These are phyloP conservation scores for Fraxinus greggii DNA, from an alignment of 305 asterid species.

Conservation along the genomic window DNA sequence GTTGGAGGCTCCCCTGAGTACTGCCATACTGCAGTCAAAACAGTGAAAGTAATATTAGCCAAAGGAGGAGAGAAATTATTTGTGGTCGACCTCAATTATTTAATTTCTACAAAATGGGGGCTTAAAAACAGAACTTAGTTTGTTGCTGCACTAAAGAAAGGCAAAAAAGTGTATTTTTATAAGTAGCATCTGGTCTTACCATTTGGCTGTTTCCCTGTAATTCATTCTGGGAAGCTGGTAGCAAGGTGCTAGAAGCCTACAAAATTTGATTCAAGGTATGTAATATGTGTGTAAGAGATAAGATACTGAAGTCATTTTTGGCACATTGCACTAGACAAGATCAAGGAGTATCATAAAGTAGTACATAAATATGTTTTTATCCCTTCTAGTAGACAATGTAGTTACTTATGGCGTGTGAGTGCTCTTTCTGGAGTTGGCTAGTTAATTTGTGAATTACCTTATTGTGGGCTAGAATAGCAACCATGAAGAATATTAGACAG, in stretches of 20 bases:
- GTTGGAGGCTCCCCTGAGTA: constrained; percentile 50
- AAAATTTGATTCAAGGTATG: background rate
- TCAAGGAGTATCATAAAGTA: background rate
- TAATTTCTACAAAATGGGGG: too few relatives aligned
- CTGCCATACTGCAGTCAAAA: constrained; percentile 42
- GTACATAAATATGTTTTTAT: background rate
- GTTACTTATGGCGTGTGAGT: background rate
- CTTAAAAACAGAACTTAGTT: background rate
- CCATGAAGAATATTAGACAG: constrained; percentile 26
- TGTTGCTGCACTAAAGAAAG: background rate
- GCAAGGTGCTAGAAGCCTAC: constrained; percentile 34
- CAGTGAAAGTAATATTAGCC: constrained; percentile 9
- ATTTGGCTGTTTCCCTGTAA: constrained; percentile 25
- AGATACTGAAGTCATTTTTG: background rate
- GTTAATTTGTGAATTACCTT: constrained; percentile 28
- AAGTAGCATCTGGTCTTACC: constrained; percentile 20
- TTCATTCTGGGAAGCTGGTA: constrained; percentile 28
- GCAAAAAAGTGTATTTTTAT: background rate
- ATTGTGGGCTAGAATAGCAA: constrained; percentile 31
- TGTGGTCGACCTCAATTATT: background rate
- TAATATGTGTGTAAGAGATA: background rate
- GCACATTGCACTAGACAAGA: background rate
- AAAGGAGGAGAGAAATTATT: background rate
- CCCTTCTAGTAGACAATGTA: background rate
- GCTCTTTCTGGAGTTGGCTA: background rate